Base-by-base conservation (phyloP, 129 eudicot species). In the Deinandra increscens region DNA sequence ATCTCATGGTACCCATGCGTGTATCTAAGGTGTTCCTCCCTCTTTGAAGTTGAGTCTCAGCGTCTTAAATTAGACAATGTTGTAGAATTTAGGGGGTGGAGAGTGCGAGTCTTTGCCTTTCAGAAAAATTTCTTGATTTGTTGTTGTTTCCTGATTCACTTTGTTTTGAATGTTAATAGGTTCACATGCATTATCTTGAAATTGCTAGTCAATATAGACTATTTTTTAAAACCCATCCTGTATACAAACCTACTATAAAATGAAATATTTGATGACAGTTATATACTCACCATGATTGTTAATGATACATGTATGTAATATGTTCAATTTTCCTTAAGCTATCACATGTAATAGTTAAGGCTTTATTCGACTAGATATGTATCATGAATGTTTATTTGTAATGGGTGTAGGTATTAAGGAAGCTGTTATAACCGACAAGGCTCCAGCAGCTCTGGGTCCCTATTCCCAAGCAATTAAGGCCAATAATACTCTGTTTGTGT, bases 391-490 rank as follows among this genome's bases (percentile, higher is more conserved):
- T 37, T 43, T 76, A 54, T 65, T 67, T 64, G 72, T 15, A 51
- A 19, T 67, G 13, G 33, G 56, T 31, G 19, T 69, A 89, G 97
- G 85, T 58, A 18, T 81, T 4, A 89, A 89, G 90, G 97, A 93
- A 82, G 97, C 92, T 56, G 83, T 93, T 44, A 48, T 62, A 60
- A 89, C 98, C 10, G 97, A 87, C 26, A 93, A 89, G 80, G 97
- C 98, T 77, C 98, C 97, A 2, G 98, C 96, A 10, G 98, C 98
- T 60, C 73, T 93, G 65, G 98, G 97, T 58, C 95, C 98, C 3
- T 89, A 89, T 80, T 89, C 95, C 17, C 98, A 93, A 80, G 98
- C 97, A 22, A 87, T 87, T 23, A 93, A 92, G 73, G 86, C 95
- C 29, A 87, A 93, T 63, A 87, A 89, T 66, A 72, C 91, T 68